Evolutionary conservation across 345 rosid genomes (phyloP).

Genomic region (Camelina hispida): DNA sequence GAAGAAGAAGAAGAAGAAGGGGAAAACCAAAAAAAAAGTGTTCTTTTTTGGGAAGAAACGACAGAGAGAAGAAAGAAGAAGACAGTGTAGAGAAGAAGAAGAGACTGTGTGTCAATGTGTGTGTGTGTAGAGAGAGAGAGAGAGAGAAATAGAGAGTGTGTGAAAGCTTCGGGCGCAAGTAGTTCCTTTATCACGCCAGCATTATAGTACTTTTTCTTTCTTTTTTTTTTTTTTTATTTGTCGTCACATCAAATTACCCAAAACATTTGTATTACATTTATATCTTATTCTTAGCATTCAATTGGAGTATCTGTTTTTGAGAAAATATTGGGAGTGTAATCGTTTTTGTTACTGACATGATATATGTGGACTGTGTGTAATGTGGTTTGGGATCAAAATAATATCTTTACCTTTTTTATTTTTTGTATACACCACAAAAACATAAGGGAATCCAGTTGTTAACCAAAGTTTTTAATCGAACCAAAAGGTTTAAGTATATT

Average conservation of each 20-base stretch:
- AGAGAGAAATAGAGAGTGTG: background rate
- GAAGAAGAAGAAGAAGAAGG: background rate
- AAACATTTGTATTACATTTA: background rate
- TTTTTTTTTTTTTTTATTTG: too few species aligned
- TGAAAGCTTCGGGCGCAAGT: constrained; percentile 33
- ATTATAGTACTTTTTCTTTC: too few species aligned
- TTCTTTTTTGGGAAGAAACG: background rate
- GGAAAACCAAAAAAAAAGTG: background rate
- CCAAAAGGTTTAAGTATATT: too few species aligned
- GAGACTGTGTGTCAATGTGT: background rate
- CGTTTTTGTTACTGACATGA: background rate
- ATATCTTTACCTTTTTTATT: too few species aligned
- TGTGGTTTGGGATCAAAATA: background rate
- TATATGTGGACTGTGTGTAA: background rate
- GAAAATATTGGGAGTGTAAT: too few species aligned
- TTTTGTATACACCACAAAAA: too few species aligned
- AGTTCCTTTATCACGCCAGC: constrained; percentile 4
- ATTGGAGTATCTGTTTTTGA: too few species aligned
- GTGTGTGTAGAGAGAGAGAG: background rate
- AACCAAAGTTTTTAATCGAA: too few species aligned
- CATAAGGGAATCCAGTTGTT: too few species aligned
- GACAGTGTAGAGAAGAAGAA: background rate
- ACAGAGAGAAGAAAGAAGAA: background rate
- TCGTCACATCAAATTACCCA: constrained; percentile 18
- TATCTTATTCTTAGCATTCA: background rate